phyloP scores from a whole-genome alignment of 257 asterid genomes.

The Voacanga thouarsii region DNA sequence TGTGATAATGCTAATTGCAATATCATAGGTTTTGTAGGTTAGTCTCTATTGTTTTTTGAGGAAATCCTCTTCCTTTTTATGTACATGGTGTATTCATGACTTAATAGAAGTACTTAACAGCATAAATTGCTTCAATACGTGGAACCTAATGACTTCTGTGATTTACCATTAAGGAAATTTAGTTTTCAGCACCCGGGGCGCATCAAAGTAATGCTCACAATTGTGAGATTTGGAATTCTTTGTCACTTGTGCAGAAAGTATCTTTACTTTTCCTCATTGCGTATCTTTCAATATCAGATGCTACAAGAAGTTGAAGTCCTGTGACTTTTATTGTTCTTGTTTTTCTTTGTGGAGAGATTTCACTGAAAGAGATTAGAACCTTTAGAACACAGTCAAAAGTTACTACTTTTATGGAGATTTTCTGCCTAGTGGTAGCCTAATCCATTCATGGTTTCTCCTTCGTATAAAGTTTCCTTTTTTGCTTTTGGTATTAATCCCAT shows the following conservation, averaged over 20 bases:
- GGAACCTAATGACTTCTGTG: neutral
- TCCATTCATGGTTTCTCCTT: neutral
- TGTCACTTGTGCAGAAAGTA: neutral
- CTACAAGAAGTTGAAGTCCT: neutral
- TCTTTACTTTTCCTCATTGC: neutral
- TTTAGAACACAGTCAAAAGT: neutral
- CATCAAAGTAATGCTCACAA: neutral
- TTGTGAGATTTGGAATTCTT: neutral
- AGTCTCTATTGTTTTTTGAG: conserved; percentile 8
- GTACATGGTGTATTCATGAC: neutral
- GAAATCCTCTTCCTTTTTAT: neutral
- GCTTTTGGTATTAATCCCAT: conserved; percentile 4
- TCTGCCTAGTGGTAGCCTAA: neutral
- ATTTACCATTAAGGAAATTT: conserved; percentile 1
- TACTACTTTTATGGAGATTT: neutral
- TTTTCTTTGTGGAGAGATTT: neutral
- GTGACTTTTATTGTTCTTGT: neutral
- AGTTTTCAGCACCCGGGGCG: neutral
- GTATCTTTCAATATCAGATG: neutral
- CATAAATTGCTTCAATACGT: neutral
- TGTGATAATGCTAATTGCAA: neutral
- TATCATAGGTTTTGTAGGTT: conserved; percentile 8
- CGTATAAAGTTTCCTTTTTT: neutral
- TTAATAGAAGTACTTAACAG: neutral
- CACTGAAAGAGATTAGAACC: neutral